phyloP scores from a whole-genome alignment of 1,284 basidiomycete species.

The Singerocomus inundabilis region DNA sequence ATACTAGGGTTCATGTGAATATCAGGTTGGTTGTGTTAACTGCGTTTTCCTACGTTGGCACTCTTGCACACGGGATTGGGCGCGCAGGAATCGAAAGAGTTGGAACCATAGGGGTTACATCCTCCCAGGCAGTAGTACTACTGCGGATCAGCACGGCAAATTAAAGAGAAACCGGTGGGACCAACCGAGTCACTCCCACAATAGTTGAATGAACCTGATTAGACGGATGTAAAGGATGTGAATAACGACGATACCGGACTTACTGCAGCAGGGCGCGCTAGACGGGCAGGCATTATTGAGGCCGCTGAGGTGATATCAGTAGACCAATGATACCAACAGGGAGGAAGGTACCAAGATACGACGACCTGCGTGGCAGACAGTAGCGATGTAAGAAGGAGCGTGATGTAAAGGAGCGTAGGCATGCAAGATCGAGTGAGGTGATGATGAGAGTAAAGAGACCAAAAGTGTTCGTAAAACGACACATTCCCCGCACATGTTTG shows the following conservation, averaged over 20 bases:
- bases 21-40: neutral
- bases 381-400: conserved; percentile 20
- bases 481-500: too few relatives aligned
- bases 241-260: conserved; percentile 17
- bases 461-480: too few relatives aligned
- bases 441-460: too few relatives aligned
- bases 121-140: conserved; percentile 81
- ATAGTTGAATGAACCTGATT: conserved; percentile 68
- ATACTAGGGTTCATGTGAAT: conserved; percentile 40
- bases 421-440: too few relatives aligned
- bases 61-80: conserved; percentile 72
- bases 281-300: conserved; percentile 51
- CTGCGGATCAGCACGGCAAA: conserved; percentile 4
- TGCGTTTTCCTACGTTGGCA: conserved; percentile 45
- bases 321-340: neutral
- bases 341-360: conserved; percentile 25
- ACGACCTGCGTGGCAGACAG: conserved; percentile 17
- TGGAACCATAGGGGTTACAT: conserved; percentile 74
- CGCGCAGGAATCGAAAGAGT: conserved; percentile 61
- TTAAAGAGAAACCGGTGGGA: conserved; percentile 1
- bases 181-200: conserved; percentile 59
- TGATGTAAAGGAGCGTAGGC: conserved; percentile 19
- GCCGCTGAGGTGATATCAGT: conserved; percentile 38
- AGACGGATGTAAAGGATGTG: conserved; percentile 2
- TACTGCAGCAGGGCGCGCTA: conserved; percentile 70